These are phyloP conservation scores for Fusarium verrucosum DNA, from an alignment of 2,329 filamentous ascomycete genomes.

Conservation along the genomic window DNA sequence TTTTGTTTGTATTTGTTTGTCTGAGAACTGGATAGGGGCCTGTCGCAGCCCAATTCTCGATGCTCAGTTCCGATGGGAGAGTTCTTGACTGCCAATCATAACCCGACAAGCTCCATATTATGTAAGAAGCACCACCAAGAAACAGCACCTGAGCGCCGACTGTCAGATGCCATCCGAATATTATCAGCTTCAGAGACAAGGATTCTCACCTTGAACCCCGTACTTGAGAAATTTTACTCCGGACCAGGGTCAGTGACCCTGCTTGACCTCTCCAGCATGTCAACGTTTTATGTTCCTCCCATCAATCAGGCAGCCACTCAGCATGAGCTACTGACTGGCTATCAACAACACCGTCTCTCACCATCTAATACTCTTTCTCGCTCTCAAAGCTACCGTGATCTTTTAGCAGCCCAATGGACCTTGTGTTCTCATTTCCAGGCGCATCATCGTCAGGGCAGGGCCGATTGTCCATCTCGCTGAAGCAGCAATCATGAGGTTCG, in stretches of 20 bases:
- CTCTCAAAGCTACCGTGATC: slow-evolving; percentile 43
- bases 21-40: slow-evolving; percentile 3
- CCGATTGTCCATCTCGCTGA: slow-evolving; percentile 35
- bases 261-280: neutral
- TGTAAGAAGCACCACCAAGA: too few species aligned
- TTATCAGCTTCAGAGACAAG: too few species aligned
- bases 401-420: slow-evolving; percentile 39
- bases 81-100: too few species aligned
- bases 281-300: slow-evolving; percentile 4
- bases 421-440: slow-evolving; percentile 40
- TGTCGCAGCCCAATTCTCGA: neutral
- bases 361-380: slow-evolving; percentile 40
- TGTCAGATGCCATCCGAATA: too few species aligned
- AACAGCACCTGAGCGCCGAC: too few species aligned
- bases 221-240: neutral
- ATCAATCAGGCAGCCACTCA: slow-evolving; percentile 2
- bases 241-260: too few species aligned
- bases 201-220: neutral
- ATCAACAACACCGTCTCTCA: slow-evolving; percentile 44
- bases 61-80: too few species aligned
- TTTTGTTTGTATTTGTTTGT: slow-evolving; percentile 5
- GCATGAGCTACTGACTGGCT: slow-evolving; percentile 42
- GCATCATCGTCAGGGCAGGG: slow-evolving; percentile 37
- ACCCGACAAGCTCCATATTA: too few species aligned
- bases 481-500: slow-evolving; percentile 35